phyloP scores from a whole-genome alignment of 768 basidiomycete genomes.

The Daedalea quercina region DNA sequence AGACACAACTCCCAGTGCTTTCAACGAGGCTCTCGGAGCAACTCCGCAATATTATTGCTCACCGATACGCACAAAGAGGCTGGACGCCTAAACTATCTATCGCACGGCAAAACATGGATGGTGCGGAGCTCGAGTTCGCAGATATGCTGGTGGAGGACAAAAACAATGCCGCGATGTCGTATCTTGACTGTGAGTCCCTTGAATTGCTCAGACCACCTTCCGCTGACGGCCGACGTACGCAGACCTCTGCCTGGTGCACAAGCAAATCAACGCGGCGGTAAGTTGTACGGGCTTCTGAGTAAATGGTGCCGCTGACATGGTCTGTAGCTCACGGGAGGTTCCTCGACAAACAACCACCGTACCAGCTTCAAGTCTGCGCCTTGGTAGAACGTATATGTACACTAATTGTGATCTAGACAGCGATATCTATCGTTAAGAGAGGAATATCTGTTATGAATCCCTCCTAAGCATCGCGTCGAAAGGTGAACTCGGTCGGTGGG shows the following conservation, averaged over 20 bases:
- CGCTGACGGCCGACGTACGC: neutral
- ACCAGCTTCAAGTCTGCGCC: neutral
- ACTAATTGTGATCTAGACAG: no score
- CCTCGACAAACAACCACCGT: neutral
- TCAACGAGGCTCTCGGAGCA: constrained; percentile 76
- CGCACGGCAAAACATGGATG: constrained; percentile 91
- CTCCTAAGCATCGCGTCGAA: no score
- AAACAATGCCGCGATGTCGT: constrained; percentile 93
- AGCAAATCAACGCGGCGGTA: constrained; percentile 30
- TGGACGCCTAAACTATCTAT: constrained; percentile 58
- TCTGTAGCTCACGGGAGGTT: neutral
- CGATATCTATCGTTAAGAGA: no score
- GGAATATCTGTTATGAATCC: no score
- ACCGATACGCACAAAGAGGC: constrained; percentile 50
- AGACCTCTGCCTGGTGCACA: constrained; percentile 34
- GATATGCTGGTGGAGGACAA: constrained; percentile 97
- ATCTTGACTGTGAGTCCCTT: constrained; percentile 69
- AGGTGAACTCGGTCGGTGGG: no score
- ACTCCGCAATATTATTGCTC: constrained; percentile 77
- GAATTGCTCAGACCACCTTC: neutral
- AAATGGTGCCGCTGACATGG: neutral
- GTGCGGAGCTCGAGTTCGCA: constrained; percentile 88
- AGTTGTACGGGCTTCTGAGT: constrained; percentile 1
- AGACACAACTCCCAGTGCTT: constrained; percentile 68
- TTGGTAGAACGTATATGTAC: neutral